Evolutionary conservation across 2,329 filamentous ascomycete species (phyloP), one percentile per base, ranked within the genome.

Genomic region (Epichloe bromicola): DNA sequence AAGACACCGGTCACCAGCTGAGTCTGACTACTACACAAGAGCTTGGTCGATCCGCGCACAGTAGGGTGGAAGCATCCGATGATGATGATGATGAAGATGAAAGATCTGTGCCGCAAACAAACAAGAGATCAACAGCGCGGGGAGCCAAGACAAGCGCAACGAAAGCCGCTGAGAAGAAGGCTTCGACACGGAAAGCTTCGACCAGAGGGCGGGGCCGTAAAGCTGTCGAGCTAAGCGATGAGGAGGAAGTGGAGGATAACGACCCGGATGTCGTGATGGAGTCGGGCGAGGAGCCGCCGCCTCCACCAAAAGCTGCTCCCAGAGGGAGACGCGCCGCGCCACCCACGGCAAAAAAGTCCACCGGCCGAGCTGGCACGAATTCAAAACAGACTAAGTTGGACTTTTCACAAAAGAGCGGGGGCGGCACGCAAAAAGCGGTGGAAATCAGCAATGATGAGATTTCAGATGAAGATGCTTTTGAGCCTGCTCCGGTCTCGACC

Each of bases 401-500:
- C 47, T 69, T 68, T 42, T 63, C 70, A 14, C 67, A 68, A 48
- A 59, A 75, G 56, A 62, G 64, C 54, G 64, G 68, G 3, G 63
- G 66, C 7, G 62, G 66, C 11, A 68, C 70, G 33, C 71, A 75
- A 14, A 69, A 73, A 38, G 69, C 71, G n/a, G 60, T 78, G 15
- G 78, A 82, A 59, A 75, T 83, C 50, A 83, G 80, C 54, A 79
- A 82, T 53, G 80, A 84, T 60, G 80, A 82, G 62, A 81, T 84
- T 43, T 79, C 75, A 0, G 78, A 80, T 51, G 78, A 81, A 42
- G 76, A 80, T 62, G 66, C 72, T 0, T 83, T 84, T 62, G 78
- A 82, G 62, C 69, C 75, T 5, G 69, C 73, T 47, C 72, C 72
- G 0, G 56, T 61, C 12, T 56, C 65, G 17, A 63, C 59, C n/a